Base-by-base conservation (phyloP, 805 yeast genomes). In the Candida coquimbonensis region DNA sequence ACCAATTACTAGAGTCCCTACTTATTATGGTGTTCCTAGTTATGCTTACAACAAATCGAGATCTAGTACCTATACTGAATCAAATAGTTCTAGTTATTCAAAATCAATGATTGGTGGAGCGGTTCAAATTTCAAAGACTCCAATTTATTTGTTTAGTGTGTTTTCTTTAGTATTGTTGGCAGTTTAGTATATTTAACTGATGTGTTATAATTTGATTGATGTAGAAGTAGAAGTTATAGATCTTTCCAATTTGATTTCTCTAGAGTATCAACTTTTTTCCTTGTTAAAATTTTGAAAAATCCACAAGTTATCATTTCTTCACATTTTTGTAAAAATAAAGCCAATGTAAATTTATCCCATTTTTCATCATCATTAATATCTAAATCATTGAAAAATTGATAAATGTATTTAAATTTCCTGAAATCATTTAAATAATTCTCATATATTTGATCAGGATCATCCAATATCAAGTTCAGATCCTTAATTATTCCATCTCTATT, bases 201-300 rank as follows among this genome's bases (percentile, higher is more conserved):
- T 17, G 19, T 17, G 3, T 17, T 17, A 17, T 17, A 17, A 17
- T 17, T 17, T 17, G 2, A 16, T n/a, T n/a, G 17, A 42, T 33
- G n/a, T 33, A 33, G 35, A n/a, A 9, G 14, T n/a, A 13, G 9
- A 14, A 21, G 24, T 11, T 34, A 81, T 14, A 84, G 61, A 27
- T 79, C 87, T 54, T 73, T 81, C 93, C 93, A 86, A 6, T 79
- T 62, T 14, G 80, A 69, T 56, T 83, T 87, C 53, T 86, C 91
- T 37, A 86, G 67, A 45, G 73, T 69, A 53, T 85, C 89, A 29
- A 78, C 76, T 60, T 79, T 80, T 14, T 80, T 64, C 52, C 70
- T 72, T 24, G 68, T 66, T 38, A 35, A 27, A 8, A 74, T 75
- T 52, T 79, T 80, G 17, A 87, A 59, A 40, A 87, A 65, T 0